These are phyloP conservation scores for Vaccinium vitisidaea DNA, from an alignment of 148 eudicot species.

Conservation along the genomic window DNA sequence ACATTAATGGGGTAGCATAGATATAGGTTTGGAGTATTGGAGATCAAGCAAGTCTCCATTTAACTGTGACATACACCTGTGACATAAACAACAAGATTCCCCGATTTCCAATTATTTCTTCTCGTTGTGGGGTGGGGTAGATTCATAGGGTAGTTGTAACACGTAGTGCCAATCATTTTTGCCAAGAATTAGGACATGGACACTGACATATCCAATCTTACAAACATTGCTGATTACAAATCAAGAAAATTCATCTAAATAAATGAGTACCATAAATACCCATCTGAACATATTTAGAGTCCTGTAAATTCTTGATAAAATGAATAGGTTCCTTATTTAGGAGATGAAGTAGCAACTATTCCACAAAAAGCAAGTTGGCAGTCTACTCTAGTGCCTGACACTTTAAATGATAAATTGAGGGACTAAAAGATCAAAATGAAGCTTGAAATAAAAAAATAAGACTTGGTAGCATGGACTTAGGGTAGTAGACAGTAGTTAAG, in stretches of 20 bases:
- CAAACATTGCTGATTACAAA: not conserved
- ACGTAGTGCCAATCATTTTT: not conserved
- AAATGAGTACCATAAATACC: not conserved
- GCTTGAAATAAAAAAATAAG: not conserved
- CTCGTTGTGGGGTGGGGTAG: too few relatives aligned
- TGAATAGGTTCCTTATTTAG: not conserved
- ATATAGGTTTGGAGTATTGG: not conserved
- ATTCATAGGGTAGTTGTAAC: not conserved
- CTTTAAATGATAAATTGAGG: not conserved
- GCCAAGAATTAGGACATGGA: not conserved
- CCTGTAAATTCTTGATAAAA: not conserved
- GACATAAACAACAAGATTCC: not conserved
- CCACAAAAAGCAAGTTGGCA: not conserved
- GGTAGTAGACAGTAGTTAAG: not conserved
- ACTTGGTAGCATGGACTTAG: not conserved
- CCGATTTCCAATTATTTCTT: not conserved
- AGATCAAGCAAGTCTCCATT: not conserved
- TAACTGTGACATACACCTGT: not conserved
- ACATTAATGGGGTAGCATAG: constrained; percentile 5
- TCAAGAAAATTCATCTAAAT: not conserved
- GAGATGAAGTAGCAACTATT: not conserved
- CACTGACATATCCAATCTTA: not conserved
- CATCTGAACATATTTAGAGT: not conserved
- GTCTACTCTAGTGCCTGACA: not conserved
- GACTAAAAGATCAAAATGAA: not conserved